Base-by-base conservation (phyloP, 371 early-diverging fungal genomes). In the Lichtheimia ramosa region DNA sequence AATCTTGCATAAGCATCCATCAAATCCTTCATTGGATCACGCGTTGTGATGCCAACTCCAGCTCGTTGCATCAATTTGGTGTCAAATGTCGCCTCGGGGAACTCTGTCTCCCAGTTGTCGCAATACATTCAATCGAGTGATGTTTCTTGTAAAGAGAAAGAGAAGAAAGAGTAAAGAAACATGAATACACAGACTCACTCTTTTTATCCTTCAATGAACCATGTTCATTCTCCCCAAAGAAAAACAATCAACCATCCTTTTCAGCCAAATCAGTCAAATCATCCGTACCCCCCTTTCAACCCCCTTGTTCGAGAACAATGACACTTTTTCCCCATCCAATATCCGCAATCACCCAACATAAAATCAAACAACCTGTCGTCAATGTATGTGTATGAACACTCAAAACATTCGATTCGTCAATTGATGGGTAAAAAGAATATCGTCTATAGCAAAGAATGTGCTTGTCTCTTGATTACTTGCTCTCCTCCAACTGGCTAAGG, bases 401-500 rank as follows among this genome's bases (percentile, higher is more conserved):
- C 34, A 34, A n/a, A 34, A 34, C 34, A 34, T 34, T 34, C 34
- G 34, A 34, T 34, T 10, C n/a, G n/a, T 5, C 10, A 6, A 34
- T 34, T 34, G 34, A 34, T 34, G 34, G 34, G 34, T 34, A 34
- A 34, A n/a, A n/a, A n/a, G n/a, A n/a, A 34, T 34, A 34, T 34
- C 34, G 34, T 34, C 34, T 34, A 34, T 34, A 34, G 34, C 34
- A 34, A 8, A 34, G 34, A 34, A 34, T 10, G 10, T 34, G 34
- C 34, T 34, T 34, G 6, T 34, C 34, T 34, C 34, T 6, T 34
- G 34, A 27, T 56, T 63, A 68, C 42, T 63, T 63, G 59, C 56
- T 68, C 28, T 68, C 58, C 61, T 81, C 82, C 60, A 70, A 58
- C 61, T 85, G 77, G 63, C 70, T 68, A 65, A 86, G 62, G 62